Evolutionary conservation across 2,329 filamentous ascomycete genomes (phyloP), one percentile per base, ranked within the genome.

Genomic region (Cryphonectria japonica): DNA sequence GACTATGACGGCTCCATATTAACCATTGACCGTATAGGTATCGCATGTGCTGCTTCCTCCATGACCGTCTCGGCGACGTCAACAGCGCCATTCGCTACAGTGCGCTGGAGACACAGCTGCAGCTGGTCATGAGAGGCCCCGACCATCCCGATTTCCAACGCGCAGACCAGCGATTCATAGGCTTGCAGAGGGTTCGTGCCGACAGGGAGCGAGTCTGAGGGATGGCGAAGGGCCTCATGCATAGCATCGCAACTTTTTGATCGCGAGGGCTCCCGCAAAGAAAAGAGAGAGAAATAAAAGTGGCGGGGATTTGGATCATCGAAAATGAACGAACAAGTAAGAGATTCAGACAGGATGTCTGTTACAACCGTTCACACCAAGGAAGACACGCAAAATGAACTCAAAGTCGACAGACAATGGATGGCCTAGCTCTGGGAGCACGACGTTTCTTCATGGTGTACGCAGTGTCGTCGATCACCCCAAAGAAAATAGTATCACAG

Each of bases 41-140:
- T 19, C 41, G 63, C 14, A 65, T 65, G 39, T 64, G 61, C 61
- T 46, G 61, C n/a, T 46, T 64, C 39, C 34, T 64, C 43, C n/a
- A 19, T 19, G 16, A 65, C 6, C n/a, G 41, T 6, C n/a, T 65
- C n/a, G 3, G 43, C 13, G n/a, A 65, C 8, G 7, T 50, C 29
- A 19, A 50, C 43, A 29, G 13, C 22, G 41, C 63, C 41, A 65
- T 65, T 13, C n/a, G 4, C 14, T 52, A 50, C 50, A 29, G n/a
- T 22, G 43, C n/a, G 19, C 43, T 37, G 5, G 41, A 65, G 63
- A 52, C 43, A 0, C 41, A 32, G 29, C 14, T 65, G 63, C 41
- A 65, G 26, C 41, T 65, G n/a, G 16, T 50, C 63, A 65, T 65
- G 41, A 46, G 22, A 16, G 63, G 63, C 41, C 1, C 29, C 26